These are phyloP conservation scores for Tieghemostelium lacteum DNA, from an alignment of 78 protist species.

Conservation along the genomic window DNA sequence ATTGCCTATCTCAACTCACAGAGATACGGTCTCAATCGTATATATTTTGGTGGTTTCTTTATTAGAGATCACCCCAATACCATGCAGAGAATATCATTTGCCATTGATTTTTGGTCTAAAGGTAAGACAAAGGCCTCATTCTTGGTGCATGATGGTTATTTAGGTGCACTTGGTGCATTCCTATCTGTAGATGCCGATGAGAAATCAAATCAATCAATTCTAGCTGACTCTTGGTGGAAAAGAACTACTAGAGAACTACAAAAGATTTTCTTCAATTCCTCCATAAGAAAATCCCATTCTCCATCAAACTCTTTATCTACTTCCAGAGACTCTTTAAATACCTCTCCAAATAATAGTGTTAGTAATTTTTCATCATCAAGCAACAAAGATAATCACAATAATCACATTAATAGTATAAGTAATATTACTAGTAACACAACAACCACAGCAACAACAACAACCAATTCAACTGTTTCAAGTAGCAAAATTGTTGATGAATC, in stretches of 20 bases:
- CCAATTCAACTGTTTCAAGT: background rate
- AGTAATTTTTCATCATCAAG: background rate
- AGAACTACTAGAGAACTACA: conserved; percentile 35
- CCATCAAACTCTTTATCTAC: too few relatives aligned
- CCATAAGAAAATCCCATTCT: too few relatives aligned
- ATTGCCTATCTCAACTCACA: conserved; percentile 85
- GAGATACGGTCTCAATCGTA: conserved; percentile 44
- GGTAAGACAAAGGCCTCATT: conserved; percentile 87
- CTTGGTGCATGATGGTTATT: conserved; percentile 91
- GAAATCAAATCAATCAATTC: background rate
- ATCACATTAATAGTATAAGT: too few relatives aligned
- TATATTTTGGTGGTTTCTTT: conserved; percentile 92
- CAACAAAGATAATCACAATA: too few relatives aligned
- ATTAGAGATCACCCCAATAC: conserved; percentile 85
- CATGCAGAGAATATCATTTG: conserved; percentile 76
- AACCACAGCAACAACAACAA: conserved; percentile 1
- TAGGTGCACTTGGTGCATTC: conserved; percentile 92
- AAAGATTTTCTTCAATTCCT: too few relatives aligned
- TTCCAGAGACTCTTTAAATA: too few relatives aligned
- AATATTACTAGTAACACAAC: too few relatives aligned
- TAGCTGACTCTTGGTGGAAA: conserved; percentile 14
- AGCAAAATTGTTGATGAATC: background rate
- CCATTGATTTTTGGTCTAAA: conserved; percentile 88
- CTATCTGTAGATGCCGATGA: conserved; percentile 18
- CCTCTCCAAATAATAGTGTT: background rate